phyloP scores from a whole-genome alignment of 768 basidiomycete species.

The Boletus patriciae region DNA sequence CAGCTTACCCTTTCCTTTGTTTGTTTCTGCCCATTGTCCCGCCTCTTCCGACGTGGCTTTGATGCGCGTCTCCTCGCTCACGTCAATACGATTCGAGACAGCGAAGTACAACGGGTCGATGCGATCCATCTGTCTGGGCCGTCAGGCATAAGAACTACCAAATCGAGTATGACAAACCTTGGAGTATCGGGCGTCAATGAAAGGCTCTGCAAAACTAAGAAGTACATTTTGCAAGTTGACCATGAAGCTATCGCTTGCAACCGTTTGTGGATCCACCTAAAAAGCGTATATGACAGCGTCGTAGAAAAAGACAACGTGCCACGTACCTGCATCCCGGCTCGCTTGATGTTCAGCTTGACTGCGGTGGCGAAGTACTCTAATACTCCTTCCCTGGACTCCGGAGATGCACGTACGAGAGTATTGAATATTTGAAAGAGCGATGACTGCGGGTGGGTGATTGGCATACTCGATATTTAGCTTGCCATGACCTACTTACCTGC shows the following conservation, averaged over 20 bases:
- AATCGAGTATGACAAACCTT: conserved; percentile 53
- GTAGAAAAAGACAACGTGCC: neutral
- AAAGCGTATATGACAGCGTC: neutral
- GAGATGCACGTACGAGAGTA: conserved; percentile 78
- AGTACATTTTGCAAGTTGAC: conserved; percentile 83
- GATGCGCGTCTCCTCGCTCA: conserved; percentile 90
- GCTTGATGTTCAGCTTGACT: conserved; percentile 73
- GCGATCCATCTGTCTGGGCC: conserved; percentile 68
- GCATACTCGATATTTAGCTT: neutral
- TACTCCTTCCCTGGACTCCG: conserved; percentile 77
- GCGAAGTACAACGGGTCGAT: conserved; percentile 85
- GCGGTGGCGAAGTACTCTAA: conserved; percentile 78
- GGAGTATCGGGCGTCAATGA: conserved; percentile 87
- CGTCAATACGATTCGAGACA: conserved; percentile 66
- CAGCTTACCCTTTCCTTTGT: conserved; percentile 46
- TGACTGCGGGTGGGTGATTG: conserved; percentile 30
- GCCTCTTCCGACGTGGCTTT: conserved; percentile 91
- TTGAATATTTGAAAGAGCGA: conserved; percentile 89
- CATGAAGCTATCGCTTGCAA: conserved; percentile 92
- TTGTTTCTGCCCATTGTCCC: conserved; percentile 61
- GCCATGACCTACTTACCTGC: conserved; percentile 51
- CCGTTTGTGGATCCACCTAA: conserved; percentile 81
- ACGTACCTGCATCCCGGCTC: conserved; percentile 85
- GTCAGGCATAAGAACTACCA: conserved; percentile 5
- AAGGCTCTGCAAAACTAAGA: conserved; percentile 86